A percentile compares a stretch with the other conserved stretches of the same genome.
phyloP scores from a whole-genome alignment of 768 basidiomycete genomes.

The Heimioporus sp. region DNA sequence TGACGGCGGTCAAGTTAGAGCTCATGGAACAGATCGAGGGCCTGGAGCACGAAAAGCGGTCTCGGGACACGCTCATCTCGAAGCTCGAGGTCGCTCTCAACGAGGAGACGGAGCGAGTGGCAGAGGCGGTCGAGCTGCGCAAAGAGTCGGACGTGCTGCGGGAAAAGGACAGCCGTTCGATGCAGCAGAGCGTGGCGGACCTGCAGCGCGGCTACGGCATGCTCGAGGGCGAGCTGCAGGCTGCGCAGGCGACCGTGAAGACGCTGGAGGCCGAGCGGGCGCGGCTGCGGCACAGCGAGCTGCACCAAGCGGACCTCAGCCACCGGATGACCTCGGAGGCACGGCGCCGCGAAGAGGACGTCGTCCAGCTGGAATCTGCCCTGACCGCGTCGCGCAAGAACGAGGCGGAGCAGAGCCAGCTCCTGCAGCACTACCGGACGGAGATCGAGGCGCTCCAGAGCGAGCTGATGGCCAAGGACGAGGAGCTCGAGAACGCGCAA shows the following conservation, averaged over 20 bases:
- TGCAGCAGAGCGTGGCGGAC: slow-evolving; percentile 52
- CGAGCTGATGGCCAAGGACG: slow-evolving; percentile 60
- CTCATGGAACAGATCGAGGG: slow-evolving; percentile 61
- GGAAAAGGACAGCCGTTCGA: slow-evolving; percentile 51
- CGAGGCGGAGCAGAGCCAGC: slow-evolving; percentile 61
- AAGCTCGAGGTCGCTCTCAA: slow-evolving; percentile 61
- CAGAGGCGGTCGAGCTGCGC: slow-evolving; percentile 43
- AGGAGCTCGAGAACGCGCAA: slow-evolving; percentile 60
- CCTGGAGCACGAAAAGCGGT: slow-evolving; percentile 52
- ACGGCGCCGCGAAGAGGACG: slow-evolving; percentile 51
- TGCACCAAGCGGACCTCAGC: slow-evolving; percentile 55
- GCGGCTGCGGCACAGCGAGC: slow-evolving; percentile 53
- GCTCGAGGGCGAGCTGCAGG: slow-evolving; percentile 61
- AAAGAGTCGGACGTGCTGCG: slow-evolving; percentile 43
- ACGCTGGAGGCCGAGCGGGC: slow-evolving; percentile 67
- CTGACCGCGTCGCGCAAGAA: slow-evolving; percentile 45
- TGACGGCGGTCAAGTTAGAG: slow-evolving; percentile 70
- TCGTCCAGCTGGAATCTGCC: slow-evolving; percentile 50
- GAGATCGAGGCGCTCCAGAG: slow-evolving; percentile 70
- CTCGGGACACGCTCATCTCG: slow-evolving; percentile 55
- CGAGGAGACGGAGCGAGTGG: slow-evolving; percentile 51
- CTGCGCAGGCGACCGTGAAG: slow-evolving; percentile 49
- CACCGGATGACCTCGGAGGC: slow-evolving; percentile 48
- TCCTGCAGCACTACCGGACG: slow-evolving; percentile 60
- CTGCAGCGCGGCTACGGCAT: slow-evolving; percentile 60